Evolutionary conservation across 2,329 filamentous ascomycete species (phyloP), one percentile per base, ranked within the genome.

Genomic region (Trichophyton simii): DNA sequence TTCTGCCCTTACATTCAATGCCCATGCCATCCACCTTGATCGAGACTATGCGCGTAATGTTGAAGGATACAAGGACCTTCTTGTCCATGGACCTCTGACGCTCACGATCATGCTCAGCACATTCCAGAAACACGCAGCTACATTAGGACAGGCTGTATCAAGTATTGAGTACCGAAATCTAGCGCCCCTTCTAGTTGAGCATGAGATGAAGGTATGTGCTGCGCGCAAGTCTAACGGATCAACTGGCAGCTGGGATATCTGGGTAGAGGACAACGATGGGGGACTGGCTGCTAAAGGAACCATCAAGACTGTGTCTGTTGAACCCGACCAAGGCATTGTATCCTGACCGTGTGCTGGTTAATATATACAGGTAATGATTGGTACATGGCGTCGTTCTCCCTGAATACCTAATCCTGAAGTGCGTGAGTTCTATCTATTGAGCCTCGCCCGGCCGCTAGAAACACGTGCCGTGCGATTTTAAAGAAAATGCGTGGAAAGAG

Each of bases 1-100:
- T 78, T 94, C 88, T 20, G 91, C 91, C 0, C 82, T 99, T 38
- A 92, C 88, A 1, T 91, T 90, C 78, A 99, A 99, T 73, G 89
- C 90, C 1, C 94, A 99, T 74, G 80, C 82, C 15, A 96, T 99
- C 67, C 94, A 99, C 75, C 80, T 95, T 22, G 88, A 96, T 72
- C 81, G 80, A 0, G 70, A 80, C 50, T 95, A 89, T 74, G 85
- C 85, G 59, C 80, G 81, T 44, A 77, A 82, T 11, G 77, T 85
- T 11, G 94, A 97, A 72, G 88, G 88, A 9, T 86, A 95, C 71
- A 80, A 80, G 3, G 82, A 85, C 63, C 78, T 90, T 28, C 80
- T 97, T 15, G 88, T 97, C 61, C 94, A 97, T 69, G 94, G 94
- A 0, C 92, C 94, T 0, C 77, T 99, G 60, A 85, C 84, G 0